Base-by-base conservation (phyloP, 331 rosid genomes). In the Saraca asoca region DNA sequence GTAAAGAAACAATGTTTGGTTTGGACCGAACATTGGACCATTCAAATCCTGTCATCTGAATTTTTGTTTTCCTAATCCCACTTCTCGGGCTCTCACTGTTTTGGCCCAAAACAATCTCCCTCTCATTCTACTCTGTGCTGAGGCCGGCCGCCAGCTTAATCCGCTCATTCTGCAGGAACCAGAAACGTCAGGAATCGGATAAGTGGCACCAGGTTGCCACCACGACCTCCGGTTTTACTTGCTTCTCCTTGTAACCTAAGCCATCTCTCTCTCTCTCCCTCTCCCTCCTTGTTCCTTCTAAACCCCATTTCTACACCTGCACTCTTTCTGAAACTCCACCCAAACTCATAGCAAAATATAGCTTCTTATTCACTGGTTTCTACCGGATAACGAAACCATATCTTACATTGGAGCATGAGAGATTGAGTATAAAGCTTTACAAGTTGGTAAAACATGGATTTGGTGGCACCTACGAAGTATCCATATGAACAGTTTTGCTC, bases 401-500 rank as follows among this genome's bases (percentile, higher is more conserved):
- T 24, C 31, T 24, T 24, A 24, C 31, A 24, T 7, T 5, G 50
- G 9, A 15, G 44, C 55, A 61, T 70, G 70, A 18, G 7, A 17
- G 48, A 66, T 70, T 77, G 24, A 70, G 39, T 12, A 6, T 9
- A 14, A 8, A 38, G 5, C 12, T 13, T 43, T 73, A 34, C 65
- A 2, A 48, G 0, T 48, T 53, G 69, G 69, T 64, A 68, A 68
- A 0, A 51, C 41, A 90, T 85, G 88, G 85, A 85, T 65, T 49
- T 72, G 50, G 67, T 78, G 12, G 61, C 60, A 13, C 75, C 79
- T n/a, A 57, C 72, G 41, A 76, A 59, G 51, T 72, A 73, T 76
- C 70, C 53, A 65, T 78, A 75, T 42, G 75, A 85, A 38, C 79
- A 87, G 73, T 71, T 76, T 60, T 71, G 77, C 75, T 76, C 70